A percentile compares a stretch with the other conserved stretches of the same genome.
phyloP scores from a whole-genome alignment of 371 early-diverging fungal species.

The Circinella umbellata region DNA sequence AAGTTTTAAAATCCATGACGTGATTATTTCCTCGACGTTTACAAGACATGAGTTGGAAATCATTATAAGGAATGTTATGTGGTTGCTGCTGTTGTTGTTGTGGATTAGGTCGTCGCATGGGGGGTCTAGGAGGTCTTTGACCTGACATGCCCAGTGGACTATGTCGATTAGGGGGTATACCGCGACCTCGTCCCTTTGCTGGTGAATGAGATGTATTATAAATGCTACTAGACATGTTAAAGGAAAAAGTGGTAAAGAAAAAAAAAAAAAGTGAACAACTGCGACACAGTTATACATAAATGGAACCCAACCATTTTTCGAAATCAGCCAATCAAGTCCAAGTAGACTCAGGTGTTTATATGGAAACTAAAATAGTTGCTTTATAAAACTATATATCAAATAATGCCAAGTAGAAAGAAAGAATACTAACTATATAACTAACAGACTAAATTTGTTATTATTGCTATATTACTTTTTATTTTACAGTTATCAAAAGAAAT shows the following conservation, averaged over 20 bases:
- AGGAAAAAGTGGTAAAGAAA: neutral
- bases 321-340: too few relatives aligned
- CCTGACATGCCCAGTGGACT: neutral
- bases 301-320: too few relatives aligned
- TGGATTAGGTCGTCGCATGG: neutral
- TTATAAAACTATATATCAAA: too few relatives aligned
- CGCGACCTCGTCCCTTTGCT: constrained; percentile 10
- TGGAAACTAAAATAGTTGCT: too few relatives aligned
- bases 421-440: too few relatives aligned
- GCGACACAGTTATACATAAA: neutral
- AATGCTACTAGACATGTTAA: constrained; percentile 9
- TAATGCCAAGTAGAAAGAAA: too few relatives aligned
- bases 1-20: constrained; percentile 70
- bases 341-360: too few relatives aligned
- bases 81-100: constrained; percentile 3
- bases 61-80: constrained; percentile 18
- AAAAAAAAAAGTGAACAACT: neutral
- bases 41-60: constrained; percentile 17
- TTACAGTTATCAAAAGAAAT: too few relatives aligned
- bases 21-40: constrained; percentile 39
- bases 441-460: too few relatives aligned
- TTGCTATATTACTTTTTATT: too few relatives aligned
- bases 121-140: neutral
- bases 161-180: constrained; percentile 1
- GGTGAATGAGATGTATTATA: constrained; percentile 26